Evolutionary conservation across 164 flowering plant genomes (phyloP).

Genomic region (Annona cherimola): DNA sequence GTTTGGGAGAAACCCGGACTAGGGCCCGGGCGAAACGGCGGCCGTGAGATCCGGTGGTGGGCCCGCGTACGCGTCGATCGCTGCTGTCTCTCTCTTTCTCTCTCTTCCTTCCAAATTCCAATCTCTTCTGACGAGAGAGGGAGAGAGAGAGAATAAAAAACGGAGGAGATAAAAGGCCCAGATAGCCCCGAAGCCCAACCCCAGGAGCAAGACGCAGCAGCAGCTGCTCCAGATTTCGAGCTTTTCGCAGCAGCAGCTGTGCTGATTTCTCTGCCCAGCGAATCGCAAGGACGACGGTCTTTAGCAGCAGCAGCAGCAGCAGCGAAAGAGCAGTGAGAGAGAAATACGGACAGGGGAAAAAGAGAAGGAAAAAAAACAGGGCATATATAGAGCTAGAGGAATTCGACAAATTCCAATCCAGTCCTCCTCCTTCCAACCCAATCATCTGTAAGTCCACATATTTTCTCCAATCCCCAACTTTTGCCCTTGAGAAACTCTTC

Average conservation of each 20-base stretch:
- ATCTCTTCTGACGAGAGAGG: background rate
- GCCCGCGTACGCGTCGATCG: background rate
- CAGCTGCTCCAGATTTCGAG: conserved; percentile 13
- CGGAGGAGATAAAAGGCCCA: conserved; percentile 11
- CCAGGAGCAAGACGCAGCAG: background rate
- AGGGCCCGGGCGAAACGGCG: background rate
- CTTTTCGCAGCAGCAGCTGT: conserved; percentile 9
- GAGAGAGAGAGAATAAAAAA: conserved; percentile 1
- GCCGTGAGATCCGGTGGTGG: background rate
- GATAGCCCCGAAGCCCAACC: conserved; percentile 21
- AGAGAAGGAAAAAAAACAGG: conserved; percentile 12
- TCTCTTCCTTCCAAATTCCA: no score
- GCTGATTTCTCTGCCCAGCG: conserved; percentile 30
- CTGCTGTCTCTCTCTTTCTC: background rate
- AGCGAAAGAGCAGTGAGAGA: background rate
- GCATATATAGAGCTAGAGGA: conserved; percentile 4
- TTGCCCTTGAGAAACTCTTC: background rate
- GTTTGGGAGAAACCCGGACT: background rate
- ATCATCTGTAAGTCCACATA: conserved; percentile 34
- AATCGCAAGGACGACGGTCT: conserved; percentile 8
- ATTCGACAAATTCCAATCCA: conserved; percentile 26
- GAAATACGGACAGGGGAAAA: conserved; percentile 4
- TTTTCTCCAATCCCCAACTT: conserved; percentile 3
- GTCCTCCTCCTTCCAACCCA: conserved; percentile 31
- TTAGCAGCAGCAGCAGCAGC: conserved; percentile 2